Evolutionary conservation across 345 rosid species (phyloP).

Genomic region (Firmiana major): DNA sequence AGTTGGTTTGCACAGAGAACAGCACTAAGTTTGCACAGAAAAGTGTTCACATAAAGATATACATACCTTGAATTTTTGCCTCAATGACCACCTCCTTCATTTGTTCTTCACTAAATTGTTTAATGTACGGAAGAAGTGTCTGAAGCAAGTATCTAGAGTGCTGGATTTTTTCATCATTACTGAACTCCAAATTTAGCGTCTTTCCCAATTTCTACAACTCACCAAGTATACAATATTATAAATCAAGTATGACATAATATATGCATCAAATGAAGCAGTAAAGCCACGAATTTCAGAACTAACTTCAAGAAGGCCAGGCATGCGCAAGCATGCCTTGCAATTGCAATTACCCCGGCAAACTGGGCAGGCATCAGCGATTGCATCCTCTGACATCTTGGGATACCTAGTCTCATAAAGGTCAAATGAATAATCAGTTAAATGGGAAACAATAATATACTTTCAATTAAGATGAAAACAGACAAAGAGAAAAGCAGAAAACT

Average conservation of each 20-base stretch:
- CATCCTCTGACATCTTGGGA: slow-evolving; percentile 38
- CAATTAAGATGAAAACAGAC: neutral
- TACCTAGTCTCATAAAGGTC: slow-evolving; percentile 35
- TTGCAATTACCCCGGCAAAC: slow-evolving; percentile 52
- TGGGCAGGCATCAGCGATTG: slow-evolving; percentile 44
- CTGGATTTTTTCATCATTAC: slow-evolving; percentile 20
- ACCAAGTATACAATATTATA: slow-evolving; percentile 4
- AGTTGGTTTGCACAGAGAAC: neutral
- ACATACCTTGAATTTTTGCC: slow-evolving; percentile 44
- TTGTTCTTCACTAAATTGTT: slow-evolving; percentile 46
- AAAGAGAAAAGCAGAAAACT: neutral
- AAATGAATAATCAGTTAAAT: neutral
- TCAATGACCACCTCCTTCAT: slow-evolving; percentile 39
- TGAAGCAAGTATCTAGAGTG: slow-evolving; percentile 34
- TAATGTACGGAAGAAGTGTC: slow-evolving; percentile 45
- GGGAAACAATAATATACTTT: neutral
- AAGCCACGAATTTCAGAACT: slow-evolving; percentile 9
- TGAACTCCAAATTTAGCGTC: neutral
- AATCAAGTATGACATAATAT: neutral
- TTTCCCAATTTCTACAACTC: slow-evolving; percentile 19
- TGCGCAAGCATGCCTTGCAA: slow-evolving; percentile 65
- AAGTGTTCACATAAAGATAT: neutral
- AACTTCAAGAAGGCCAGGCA: slow-evolving; percentile 30
- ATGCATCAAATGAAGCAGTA: neutral
- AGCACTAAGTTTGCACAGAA: neutral